Base-by-base conservation (phyloP, 2,329 filamentous ascomycete species). In the Penicillium digitatum region DNA sequence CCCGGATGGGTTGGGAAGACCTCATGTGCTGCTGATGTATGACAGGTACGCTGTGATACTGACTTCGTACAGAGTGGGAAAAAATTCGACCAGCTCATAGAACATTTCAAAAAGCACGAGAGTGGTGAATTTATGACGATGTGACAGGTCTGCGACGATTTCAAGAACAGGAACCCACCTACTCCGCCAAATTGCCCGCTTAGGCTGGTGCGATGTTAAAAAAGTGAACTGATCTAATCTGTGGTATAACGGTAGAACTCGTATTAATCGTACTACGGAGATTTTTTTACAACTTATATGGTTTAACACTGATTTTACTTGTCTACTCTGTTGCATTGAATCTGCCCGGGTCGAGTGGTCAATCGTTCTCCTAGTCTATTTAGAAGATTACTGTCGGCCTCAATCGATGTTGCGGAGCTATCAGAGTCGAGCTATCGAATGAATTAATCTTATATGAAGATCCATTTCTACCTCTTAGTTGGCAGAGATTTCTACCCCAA, bases 1-100 rank as follows among this genome's bases (percentile, higher is more conserved):
- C 69, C 87, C 87, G 0, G 87, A 90, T 65, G 85, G 88, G 0
- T 85, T 82, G 1, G 88, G 88, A 0, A 77, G 87, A 18, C 88
- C 87, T 1, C 88, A 90, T 70, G 87, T 84, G 0, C 64, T 90
- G 18, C 72, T 89, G 16, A 89, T 90, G 87, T 85, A 89, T 60
- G 86, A 90, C 71, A 78, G 85, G 79, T 82, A 70, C 55, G 70
- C 62, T 14, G 31, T 9, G 12, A 31, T 12, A 5, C 12, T 35
- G 5, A 11, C 2, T 14, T 48, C 18, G 8, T 20, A 1, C 4
- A 3, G 5, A 12, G 27, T n/a, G 11, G 5, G 31, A 56, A 64
- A 18, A 64, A 37, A 1, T n/a, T 38, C 0, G 1, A 27, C 1
- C 66, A 63, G 14, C 64, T 69, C 4, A 67, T 68, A 45, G 65